Evolutionary conservation across 257 asterid genomes (phyloP).

Genomic region (Craterostigma plantagineum): DNA sequence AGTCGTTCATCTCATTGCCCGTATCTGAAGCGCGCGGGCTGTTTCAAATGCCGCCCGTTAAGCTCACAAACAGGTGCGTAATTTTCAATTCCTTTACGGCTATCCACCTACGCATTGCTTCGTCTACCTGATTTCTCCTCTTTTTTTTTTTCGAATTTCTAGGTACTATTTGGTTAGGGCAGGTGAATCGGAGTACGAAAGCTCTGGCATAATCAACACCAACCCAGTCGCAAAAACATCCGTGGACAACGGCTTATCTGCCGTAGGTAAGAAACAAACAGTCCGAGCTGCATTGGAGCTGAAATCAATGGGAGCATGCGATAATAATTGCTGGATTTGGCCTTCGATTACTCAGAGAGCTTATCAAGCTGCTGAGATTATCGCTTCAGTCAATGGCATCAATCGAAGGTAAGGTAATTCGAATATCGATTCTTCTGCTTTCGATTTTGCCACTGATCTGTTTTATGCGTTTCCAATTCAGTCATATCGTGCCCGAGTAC

Average conservation of each 20-base stretch:
- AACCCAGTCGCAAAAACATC: slow-evolving; percentile 93
- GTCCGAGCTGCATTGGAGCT: slow-evolving; percentile 56
- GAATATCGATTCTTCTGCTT: too few relatives aligned
- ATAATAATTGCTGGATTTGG: slow-evolving; percentile 87
- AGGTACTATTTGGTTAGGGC: slow-evolving; percentile 91
- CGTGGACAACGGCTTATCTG: slow-evolving; percentile 64
- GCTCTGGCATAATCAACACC: slow-evolving; percentile 72
- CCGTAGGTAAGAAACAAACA: slow-evolving; percentile 66
- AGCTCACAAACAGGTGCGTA: slow-evolving; percentile 63
- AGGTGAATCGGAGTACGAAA: slow-evolving; percentile 86
- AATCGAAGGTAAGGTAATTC: slow-evolving; percentile 33
- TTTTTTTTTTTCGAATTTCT: not conserved
- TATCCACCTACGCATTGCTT: not conserved
- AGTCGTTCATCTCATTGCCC: slow-evolving; percentile 17
- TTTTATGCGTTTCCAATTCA: slow-evolving; percentile 12
- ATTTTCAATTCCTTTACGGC: not conserved
- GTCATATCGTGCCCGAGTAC: slow-evolving; percentile 77
- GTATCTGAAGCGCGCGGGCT: slow-evolving; percentile 80
- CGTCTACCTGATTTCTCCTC: not conserved
- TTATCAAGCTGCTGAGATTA: slow-evolving; percentile 93
- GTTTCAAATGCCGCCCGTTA: slow-evolving; percentile 88
- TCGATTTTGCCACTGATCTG: too few relatives aligned
- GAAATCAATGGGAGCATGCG: slow-evolving; percentile 68
- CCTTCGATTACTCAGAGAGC: slow-evolving; percentile 96
- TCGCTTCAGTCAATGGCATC: slow-evolving; percentile 66